phyloP scores from a whole-genome alignment of 306 rosid species.

The Trifolium pratense region DNA sequence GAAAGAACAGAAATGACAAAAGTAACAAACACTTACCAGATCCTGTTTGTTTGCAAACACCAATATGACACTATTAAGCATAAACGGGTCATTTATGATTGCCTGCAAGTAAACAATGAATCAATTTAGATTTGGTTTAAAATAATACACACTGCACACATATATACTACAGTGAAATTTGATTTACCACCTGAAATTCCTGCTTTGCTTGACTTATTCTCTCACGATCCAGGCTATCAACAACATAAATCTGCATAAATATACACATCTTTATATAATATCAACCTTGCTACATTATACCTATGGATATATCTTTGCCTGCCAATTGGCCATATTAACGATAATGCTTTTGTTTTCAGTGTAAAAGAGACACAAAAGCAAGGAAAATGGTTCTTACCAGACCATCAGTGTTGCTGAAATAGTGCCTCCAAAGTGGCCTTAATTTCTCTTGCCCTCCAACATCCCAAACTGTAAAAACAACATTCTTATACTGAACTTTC shows the following conservation, averaged over 20 bases:
- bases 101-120: constrained; percentile 63
- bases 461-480: constrained; percentile 96
- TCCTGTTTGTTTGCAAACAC: constrained; percentile 98
- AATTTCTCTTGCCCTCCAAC: constrained; percentile 97
- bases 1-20: constrained; percentile 34
- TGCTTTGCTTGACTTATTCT: constrained; percentile 87
- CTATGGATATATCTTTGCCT: constrained; percentile 4
- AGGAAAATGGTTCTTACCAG: constrained; percentile 57
- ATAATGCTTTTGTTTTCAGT: background rate
- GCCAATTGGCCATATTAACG: background rate
- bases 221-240: constrained; percentile 93
- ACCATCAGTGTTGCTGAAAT: constrained; percentile 91
- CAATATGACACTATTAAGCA: constrained; percentile 94
- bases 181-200: constrained; percentile 82
- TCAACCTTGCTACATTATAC: background rate
- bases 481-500: constrained; percentile 97
- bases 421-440: constrained; percentile 98
- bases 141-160: background rate
- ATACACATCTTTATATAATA: constrained; percentile 24
- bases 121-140: constrained; percentile 34
- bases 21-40: constrained; percentile 67
- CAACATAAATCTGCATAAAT: constrained; percentile 80
- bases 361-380: constrained; percentile 8
- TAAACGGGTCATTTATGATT: constrained; percentile 92
- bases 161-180: constrained; percentile 1